Percentiles rank a stretch among this genome's conserved stretches.
These are phyloP conservation scores for Fusarium newnesense DNA, from an alignment of 2,329 filamentous ascomycete genomes.

Conservation along the genomic window DNA sequence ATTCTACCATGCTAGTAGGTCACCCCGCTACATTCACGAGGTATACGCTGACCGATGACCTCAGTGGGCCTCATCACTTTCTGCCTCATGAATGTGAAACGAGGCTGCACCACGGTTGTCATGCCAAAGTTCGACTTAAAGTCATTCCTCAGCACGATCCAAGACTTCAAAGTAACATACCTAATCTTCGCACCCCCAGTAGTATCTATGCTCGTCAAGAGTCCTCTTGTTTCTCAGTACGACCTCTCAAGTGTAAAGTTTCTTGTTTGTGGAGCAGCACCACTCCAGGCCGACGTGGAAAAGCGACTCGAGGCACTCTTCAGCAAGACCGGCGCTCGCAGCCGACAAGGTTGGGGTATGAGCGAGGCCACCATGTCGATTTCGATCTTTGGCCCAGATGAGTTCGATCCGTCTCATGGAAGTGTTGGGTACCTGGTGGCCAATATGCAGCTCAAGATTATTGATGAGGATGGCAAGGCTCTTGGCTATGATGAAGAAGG, in stretches of 20 bases:
- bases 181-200: constrained; percentile 2
- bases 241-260: constrained; percentile 3
- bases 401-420: constrained; percentile 1
- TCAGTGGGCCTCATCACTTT: neutral
- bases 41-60: fast-evolving
- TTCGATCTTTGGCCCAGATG: constrained; percentile 1
- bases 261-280: constrained; percentile 7
- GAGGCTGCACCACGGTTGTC: neutral
- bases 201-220: constrained; percentile 1
- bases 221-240: neutral
- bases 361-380: constrained; percentile 8
- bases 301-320: constrained; percentile 2
- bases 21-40: too few relatives aligned
- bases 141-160: neutral
- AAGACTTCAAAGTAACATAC: neutral
- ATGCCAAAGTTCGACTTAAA: constrained; percentile 1
- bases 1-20: constrained; percentile 13
- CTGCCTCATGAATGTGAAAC: neutral
- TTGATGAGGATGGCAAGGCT: neutral
- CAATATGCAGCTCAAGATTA: neutral
- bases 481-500: neutral
- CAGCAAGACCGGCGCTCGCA: neutral
- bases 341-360: constrained; percentile 12
- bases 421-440: constrained; percentile 3
- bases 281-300: neutral